Base-by-base conservation (phyloP, 176 grass and related monocot genomes). In the Triticum timopheevii region DNA sequence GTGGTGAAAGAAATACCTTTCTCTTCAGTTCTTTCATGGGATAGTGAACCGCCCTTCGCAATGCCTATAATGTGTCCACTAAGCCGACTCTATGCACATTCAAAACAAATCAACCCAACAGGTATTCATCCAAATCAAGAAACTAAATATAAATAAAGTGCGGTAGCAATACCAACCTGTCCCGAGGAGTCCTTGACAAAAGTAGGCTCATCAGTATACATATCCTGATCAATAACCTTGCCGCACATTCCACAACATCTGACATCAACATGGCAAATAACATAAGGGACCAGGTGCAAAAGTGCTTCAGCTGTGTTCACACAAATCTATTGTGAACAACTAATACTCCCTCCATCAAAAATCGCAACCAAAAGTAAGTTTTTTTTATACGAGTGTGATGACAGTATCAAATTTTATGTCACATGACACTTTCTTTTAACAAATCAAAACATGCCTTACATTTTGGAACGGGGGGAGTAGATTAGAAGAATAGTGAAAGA, bases 191-290 rank as follows among this genome's bases (percentile, higher is more conserved):
- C 91, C 73, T 95, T 93, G 3, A 67, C 8, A 76, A 98, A 95
- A 25, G 34, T 78, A 35, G 85, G 89, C 50, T 86, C 87, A 5
- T 65, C 79, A 22, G 77, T 78, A 45, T 85, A 97, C 36, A 93
- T 65, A 6, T 95, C 91, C 50, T 95, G 49, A 83, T 98, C 95
- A 71, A 98, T 74, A 84, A 98, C 87, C 86, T 90, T 98, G 11
- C 93, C 95, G 13, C 95, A 98, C 0, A 20, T 34, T 35, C 38
- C 83, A 83, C 95, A 95, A 33, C 91, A 92, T 67, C 93, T 98
- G 87, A 67, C 30, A 81, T 33, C 71, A 92, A 87, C 25, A 92
- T 33, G 47, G 23, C 16, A 59, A 80, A 54, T 19, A 77, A 76
- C 28, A 70, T 69, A 63, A 74, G 25, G 34, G 36, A 7, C 33